Base-by-base conservation (phyloP, 1,284 basidiomycete species). In the Microbotryum violaceum region DNA sequence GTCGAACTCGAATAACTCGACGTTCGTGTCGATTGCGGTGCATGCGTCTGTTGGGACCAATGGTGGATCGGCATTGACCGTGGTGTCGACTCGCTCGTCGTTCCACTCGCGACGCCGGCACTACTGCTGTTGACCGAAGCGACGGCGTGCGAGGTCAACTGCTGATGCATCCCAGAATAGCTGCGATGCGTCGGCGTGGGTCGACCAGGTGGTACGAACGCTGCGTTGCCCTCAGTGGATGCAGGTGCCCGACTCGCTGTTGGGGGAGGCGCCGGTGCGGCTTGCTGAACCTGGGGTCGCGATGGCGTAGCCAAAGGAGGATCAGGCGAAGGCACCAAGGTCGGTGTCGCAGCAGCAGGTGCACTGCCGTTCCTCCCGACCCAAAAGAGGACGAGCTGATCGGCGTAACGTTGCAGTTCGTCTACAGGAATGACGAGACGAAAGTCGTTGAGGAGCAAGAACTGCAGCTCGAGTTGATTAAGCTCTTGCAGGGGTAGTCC, bases 401-500 rank as follows among this genome's bases (percentile, higher is more conserved):
- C 89, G 5, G 91, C 91, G 74, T 97, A 98, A 59, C 85, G 83
- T 75, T 97, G 91, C 86, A 97, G 91, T 77, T 97, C 94, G 47
- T 88, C 85, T 21, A 84, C 79, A 3, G 88, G 85, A 67, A 98
- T 90, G 72, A 88, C 87, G 54, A 98, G 81, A 10, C 85, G 81
- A 73, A 98, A 98, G 78, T 97, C 91, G 77, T 97, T 98, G 10
- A 98, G 82, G 10, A 97, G 85, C 5, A 98, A 80, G 75, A 98
- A 98, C 70, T 97, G 94, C 8, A 98, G 83, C 74, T 98, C 94
- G 57, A 98, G 85, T 74, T 94, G 91, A 74, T 98, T 97, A 52
- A 98, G 83, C 76, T 98, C 94, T 57, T 87, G 81, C 59, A 93
- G 86, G 0, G 94, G 94, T 2, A 98, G 82, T 27, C 94, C 94